Conservation (phyloP, 177 flowering plant genomes). For the Tripterygium wilfordii region DNA sequence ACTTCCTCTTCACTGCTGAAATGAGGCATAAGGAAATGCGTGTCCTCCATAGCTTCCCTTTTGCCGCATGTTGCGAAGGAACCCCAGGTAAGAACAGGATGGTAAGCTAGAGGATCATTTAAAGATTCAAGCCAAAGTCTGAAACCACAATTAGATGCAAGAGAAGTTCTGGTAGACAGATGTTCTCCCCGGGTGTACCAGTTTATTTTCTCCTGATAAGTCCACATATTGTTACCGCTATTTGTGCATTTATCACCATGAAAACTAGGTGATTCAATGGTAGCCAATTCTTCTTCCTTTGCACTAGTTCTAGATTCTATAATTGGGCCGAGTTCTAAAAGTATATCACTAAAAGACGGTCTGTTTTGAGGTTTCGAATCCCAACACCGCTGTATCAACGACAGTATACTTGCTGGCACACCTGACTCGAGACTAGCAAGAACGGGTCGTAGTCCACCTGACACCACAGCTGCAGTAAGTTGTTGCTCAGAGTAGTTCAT, state of each 20-base stretch:
- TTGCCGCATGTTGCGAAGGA: constrained; percentile 88
- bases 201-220: constrained; percentile 43
- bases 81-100: constrained; percentile 80
- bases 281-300: constrained; percentile 15
- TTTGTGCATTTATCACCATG: constrained; percentile 15
- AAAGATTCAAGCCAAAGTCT: constrained; percentile 30
- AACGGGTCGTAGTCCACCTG: constrained; percentile 75
- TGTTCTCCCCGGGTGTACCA: constrained; percentile 68
- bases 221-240: constrained; percentile 14
- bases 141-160: constrained; percentile 15
- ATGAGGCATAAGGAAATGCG: constrained; percentile 75
- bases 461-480: constrained; percentile 88
- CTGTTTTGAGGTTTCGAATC: constrained; percentile 61
- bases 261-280: constrained; percentile 17
- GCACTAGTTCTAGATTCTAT: constrained; percentile 19
- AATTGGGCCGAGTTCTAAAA: constrained; percentile 47
- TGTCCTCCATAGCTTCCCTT: constrained; percentile 95
- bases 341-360: constrained; percentile 73
- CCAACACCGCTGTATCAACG: constrained; percentile 82
- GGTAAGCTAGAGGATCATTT: constrained; percentile 29
- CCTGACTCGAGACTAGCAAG: constrained; percentile 54
- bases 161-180: constrained; percentile 23
- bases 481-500: constrained; percentile 96
- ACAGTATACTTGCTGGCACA: constrained; percentile 43
- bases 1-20: constrained; percentile 50